phyloP scores from a whole-genome alignment of 2,329 filamentous ascomycete species.

The Sporothrix phasma region DNA sequence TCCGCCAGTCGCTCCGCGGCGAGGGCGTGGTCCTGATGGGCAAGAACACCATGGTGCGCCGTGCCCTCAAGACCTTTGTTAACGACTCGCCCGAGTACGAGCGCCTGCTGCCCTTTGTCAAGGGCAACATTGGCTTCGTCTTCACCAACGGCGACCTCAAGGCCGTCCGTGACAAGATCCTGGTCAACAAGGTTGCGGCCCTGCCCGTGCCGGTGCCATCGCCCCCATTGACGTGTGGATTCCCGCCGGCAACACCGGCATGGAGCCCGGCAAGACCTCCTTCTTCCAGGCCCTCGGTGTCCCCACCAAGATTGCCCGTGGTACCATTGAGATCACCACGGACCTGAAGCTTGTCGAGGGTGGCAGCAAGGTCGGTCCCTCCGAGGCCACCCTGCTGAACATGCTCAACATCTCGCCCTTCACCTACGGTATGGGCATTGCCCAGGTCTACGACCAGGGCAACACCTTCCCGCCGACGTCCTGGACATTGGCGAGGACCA shows the following conservation, averaged over 20 bases:
- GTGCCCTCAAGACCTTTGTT: constrained; percentile 93
- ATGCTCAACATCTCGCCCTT: constrained; percentile 99
- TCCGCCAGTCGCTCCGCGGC: constrained; percentile 80
- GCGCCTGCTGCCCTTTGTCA: constrained; percentile 90
- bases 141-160: constrained; percentile 98
- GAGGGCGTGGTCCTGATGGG: constrained; percentile 97
- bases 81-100: constrained; percentile 91
- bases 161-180: constrained; percentile 83
- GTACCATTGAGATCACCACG: constrained; percentile 99
- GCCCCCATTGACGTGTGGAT: constrained; percentile 90
- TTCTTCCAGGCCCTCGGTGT: constrained; percentile 99
- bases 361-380: constrained; percentile 89
- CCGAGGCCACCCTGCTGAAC: constrained; percentile 97
- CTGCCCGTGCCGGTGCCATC: constrained; percentile 93
- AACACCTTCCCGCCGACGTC: constrained; percentile 80
- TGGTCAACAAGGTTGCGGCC: constrained; percentile 93
- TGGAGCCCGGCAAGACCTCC: constrained; percentile 99
- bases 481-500: constrained; percentile 93
- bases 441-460: constrained; percentile 95
- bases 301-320: constrained; percentile 99
- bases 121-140: constrained; percentile 97
- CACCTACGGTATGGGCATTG: constrained; percentile 95
- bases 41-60: constrained; percentile 99
- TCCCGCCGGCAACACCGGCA: constrained; percentile 98
- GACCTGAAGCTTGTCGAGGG: constrained; percentile 97